phyloP scores from a whole-genome alignment of 2,329 filamentous ascomycete genomes.

The Aspergillus pseudonomiae region DNA sequence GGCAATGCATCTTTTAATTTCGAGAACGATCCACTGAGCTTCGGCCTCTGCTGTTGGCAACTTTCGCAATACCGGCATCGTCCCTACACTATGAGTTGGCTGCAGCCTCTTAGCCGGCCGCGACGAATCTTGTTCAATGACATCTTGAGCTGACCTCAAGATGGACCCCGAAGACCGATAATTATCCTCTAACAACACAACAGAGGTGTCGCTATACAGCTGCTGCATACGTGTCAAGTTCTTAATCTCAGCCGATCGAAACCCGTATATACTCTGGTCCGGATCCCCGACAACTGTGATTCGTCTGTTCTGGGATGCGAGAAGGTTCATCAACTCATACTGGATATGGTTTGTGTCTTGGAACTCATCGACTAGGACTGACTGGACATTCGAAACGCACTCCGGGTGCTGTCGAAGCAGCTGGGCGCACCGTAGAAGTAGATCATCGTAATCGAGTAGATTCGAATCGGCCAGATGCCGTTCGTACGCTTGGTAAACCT shows the following conservation, averaged over 20 bases:
- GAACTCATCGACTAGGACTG: constrained; percentile 94
- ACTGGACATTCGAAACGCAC: constrained; percentile 86
- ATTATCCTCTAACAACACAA: constrained; percentile 88
- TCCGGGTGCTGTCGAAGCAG: constrained; percentile 72
- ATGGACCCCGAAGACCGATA: constrained; percentile 91
- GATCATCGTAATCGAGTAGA: constrained; percentile 90
- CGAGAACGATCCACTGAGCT: constrained; percentile 84
- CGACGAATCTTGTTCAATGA: constrained; percentile 86
- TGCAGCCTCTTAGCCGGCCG: constrained; percentile 79
- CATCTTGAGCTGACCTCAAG: constrained; percentile 73
- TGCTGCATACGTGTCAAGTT: constrained; percentile 79
- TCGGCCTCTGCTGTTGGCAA: constrained; percentile 72
- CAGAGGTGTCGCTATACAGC: constrained; percentile 76
- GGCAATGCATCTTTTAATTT: constrained; percentile 71
- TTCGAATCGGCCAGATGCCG: constrained; percentile 73
- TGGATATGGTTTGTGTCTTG: constrained; percentile 96
- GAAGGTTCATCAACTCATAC: constrained; percentile 88
- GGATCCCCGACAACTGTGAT: constrained; percentile 96
- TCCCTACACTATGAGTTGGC: constrained; percentile 78
- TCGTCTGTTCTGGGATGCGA: constrained; percentile 71
- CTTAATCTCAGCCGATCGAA: constrained; percentile 87
- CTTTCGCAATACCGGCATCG: constrained; percentile 77
- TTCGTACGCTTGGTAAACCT: constrained; percentile 75
- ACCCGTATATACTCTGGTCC: constrained; percentile 97
- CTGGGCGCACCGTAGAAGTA: constrained; percentile 80